Conservation (phyloP, 2,329 filamentous ascomycete species). For the Periconia macrospinosa region DNA sequence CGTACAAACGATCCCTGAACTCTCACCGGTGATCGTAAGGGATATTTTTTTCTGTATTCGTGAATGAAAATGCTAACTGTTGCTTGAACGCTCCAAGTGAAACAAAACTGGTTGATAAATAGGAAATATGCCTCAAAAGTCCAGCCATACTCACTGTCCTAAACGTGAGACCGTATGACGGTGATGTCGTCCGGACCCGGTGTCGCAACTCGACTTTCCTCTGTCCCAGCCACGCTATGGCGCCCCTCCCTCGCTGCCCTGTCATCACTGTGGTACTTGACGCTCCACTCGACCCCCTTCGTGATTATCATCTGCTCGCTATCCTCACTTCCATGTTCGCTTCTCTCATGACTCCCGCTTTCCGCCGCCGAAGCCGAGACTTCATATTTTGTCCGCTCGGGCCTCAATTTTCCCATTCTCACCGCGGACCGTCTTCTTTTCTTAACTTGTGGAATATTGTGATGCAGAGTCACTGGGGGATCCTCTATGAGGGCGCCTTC, state of each 20-base stretch:
- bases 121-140: too few relatives aligned
- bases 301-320: slow-evolving; percentile 6
- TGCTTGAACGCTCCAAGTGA: too few relatives aligned
- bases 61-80: too few relatives aligned
- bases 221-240: neutral
- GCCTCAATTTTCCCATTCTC: neutral
- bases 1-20: too few relatives aligned
- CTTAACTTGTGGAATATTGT: neutral
- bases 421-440: neutral
- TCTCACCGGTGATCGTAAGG: too few relatives aligned
- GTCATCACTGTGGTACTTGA: neutral
- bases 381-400: neutral
- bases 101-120: too few relatives aligned
- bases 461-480: neutral
- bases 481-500: neutral
- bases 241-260: neutral
- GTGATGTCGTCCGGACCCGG: neutral
- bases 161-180: neutral
- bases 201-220: neutral
- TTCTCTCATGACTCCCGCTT: neutral
- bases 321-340: slow-evolving; percentile 2
- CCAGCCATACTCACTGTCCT: neutral
- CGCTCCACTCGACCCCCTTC: slow-evolving; percentile 10
- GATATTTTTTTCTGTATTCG: too few relatives aligned
- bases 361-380: neutral